Evolutionary conservation across 2,329 filamentous ascomycete species (phyloP), one percentile per base, ranked within the genome.

Genomic region (Monosporascus ibericus): DNA sequence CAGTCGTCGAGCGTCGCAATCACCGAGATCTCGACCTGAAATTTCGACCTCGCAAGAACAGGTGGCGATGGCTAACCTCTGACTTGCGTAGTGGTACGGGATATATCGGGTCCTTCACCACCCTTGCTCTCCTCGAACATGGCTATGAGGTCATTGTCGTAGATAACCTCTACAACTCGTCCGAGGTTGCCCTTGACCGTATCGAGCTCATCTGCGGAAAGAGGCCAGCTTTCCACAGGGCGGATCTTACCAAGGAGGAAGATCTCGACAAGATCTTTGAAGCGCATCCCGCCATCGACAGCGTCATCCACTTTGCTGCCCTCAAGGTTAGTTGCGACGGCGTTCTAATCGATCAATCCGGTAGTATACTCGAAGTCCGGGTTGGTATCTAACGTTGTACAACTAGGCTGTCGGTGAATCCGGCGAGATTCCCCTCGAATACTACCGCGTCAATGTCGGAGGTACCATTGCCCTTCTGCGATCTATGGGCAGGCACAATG

Each of bases 41-140:
- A 24, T 14, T 8, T 2, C 11, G 1, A 34, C 30, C 11, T 30
- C 7, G 24, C 42, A 46, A 34, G 46, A 57, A 49, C 42, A 25
- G 22, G 4, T 5, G 20, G 18, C 6, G 38, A 34, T 39, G 46
- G 47, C 53, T 56, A 48, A 59, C 51, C 18, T 49, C 25, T 37
- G 63, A 63, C 61, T 61, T 63, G 55, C 25, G 9, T 70, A 96
- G 94, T 81, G 94, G 94, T 68, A 96, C 92, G 60, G 94, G 94
- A 77, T 99, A 99, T 80, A 99, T 99, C 73, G 94, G 94, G 70
- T 97, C 92, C 48, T 97, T 97, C 80, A 99, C 94, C 56, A 79
- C 89, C 52, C 85, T 99, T 49, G 87, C 91, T 50, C 88, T 99
- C 25, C 89, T 99, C 62, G 81, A 96, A 69, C 88, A 94, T 67